Evolutionary conservation across 805 yeast genomes (phyloP).

Genomic region (Saccharomycopsis fermentans): DNA sequence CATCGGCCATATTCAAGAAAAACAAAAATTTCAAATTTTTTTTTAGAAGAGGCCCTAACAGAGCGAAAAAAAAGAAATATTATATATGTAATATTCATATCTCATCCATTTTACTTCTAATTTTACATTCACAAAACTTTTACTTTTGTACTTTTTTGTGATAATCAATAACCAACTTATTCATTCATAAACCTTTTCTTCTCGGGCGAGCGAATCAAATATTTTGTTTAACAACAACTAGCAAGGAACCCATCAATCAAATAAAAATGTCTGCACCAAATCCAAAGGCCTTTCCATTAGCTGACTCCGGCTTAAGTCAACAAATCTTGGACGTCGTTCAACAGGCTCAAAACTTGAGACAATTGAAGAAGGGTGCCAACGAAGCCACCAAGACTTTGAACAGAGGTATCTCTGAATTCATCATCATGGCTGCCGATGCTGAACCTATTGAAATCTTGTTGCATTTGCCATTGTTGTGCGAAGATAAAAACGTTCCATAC

Average conservation of each 20-base stretch:
- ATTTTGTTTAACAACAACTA: not conserved
- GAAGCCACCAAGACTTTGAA: constrained; percentile 98
- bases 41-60: not conserved
- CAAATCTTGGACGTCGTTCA: constrained; percentile 96
- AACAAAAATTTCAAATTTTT: not conserved
- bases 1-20: not conserved
- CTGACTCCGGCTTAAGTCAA: constrained; percentile 91
- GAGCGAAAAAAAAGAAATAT: not conserved
- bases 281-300: constrained; percentile 98
- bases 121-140: not conserved
- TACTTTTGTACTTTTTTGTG: not conserved
- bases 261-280: constrained; percentile 75
- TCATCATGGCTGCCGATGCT: constrained; percentile 99
- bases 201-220: constrained; percentile 29
- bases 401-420: constrained; percentile 99
- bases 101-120: not conserved
- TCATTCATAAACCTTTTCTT: not conserved
- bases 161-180: not conserved
- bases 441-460: constrained; percentile 97
- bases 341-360: constrained; percentile 96
- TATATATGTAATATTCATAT: not conserved
- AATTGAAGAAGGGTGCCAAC: constrained; percentile 98
- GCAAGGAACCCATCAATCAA: constrained; percentile 42
- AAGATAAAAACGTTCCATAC: constrained; percentile 98
- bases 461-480: constrained; percentile 95